Percentiles rank a stretch among this genome's conserved stretches.
Conservation (phyloP, 805 yeast genomes). For the Ogataea trehaloabstinens region DNA sequence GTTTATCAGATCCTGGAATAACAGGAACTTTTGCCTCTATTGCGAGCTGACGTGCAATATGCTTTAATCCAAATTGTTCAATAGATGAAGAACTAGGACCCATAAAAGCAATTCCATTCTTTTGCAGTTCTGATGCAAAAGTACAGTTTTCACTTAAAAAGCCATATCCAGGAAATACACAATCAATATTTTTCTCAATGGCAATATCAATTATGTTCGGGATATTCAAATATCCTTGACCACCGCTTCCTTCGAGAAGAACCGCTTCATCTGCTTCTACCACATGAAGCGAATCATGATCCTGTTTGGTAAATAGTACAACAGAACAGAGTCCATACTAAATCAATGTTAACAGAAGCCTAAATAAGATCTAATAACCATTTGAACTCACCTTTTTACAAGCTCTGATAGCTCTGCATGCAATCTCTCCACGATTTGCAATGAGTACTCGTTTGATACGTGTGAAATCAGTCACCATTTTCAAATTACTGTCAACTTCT, state of each 20-base stretch:
- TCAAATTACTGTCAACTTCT: no score
- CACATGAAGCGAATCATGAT: constrained; percentile 85
- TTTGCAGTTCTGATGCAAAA: constrained; percentile 81
- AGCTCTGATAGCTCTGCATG: constrained; percentile 91
- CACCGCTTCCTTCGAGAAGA: constrained; percentile 73
- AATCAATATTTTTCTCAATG: constrained; percentile 77
- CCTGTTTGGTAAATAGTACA: constrained; percentile 89
- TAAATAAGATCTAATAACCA: no score
- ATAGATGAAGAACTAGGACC: constrained; percentile 96
- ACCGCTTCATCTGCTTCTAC: constrained; percentile 79
- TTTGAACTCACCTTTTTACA: constrained; percentile 55
- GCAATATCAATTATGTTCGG: constrained; percentile 87
- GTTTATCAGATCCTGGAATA: constrained; percentile 91
- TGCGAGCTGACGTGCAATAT: constrained; percentile 94
- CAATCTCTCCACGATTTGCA: constrained; percentile 97
- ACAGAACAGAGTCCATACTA: constrained; percentile 66
- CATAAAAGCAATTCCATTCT: constrained; percentile 82
- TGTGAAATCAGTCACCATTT: constrained; percentile 1
- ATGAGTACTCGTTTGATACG: constrained; percentile 69
- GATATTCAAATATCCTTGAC: constrained; percentile 84
- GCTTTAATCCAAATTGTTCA: constrained; percentile 86
- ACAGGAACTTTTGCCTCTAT: constrained; percentile 85
- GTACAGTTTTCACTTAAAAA: constrained; percentile 97
- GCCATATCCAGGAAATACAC: constrained; percentile 97
- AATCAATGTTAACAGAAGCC: constrained; percentile 25